Evolutionary conservation across 495 filamentous ascomycete species (phyloP), one percentile per base, ranked within the genome.

Genomic region (Penicillium cosmopolitanum): DNA sequence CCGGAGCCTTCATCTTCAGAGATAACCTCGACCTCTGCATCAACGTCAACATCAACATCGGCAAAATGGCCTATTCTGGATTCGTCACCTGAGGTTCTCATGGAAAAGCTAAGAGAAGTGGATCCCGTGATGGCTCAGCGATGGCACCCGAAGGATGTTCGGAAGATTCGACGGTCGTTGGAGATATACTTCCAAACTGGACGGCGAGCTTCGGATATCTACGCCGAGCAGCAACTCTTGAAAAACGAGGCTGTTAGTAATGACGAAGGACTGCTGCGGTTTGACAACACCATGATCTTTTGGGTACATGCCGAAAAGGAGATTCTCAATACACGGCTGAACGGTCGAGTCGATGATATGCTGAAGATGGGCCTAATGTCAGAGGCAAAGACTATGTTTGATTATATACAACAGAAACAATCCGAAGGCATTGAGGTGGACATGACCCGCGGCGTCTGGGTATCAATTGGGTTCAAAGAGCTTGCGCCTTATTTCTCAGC

Each of bases 381-480:
- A 2, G 87, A 98, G 75, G 88, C 90, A 1, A 71, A 81, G 48
- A 76, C 68, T 1, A 82, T 96, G 62, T 84, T 84, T 35, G 70
- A 81, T 4, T 85, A 82, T 53, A 69, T 87, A 3, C 70, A 76
- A 13, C 50, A 74, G 15, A 76, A 82, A 43, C 62, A 80, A 15
- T 66, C 74, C 0, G 65, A 78, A 10, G 88, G 86, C 0, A 70
- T 78, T 1, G 60, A 63, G 5, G 74, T 95, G 19, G 90, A 98
- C 62, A 77, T 82, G 51, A 88, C 83, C 0, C 84, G 86, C 31
- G 96, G 96, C 3, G 95, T 98, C 13, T 98, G 93, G 92, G 87
- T 95, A 51, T 94, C 93, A 11, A 98, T 99, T 63, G 96, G 96
- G 1, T 97, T 91, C 71, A 96, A 95, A 66, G 92, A 99, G 70